Evolutionary conservation across 192 early-diverging fungal species (phyloP).

Genomic region (Podila verticillata): DNA sequence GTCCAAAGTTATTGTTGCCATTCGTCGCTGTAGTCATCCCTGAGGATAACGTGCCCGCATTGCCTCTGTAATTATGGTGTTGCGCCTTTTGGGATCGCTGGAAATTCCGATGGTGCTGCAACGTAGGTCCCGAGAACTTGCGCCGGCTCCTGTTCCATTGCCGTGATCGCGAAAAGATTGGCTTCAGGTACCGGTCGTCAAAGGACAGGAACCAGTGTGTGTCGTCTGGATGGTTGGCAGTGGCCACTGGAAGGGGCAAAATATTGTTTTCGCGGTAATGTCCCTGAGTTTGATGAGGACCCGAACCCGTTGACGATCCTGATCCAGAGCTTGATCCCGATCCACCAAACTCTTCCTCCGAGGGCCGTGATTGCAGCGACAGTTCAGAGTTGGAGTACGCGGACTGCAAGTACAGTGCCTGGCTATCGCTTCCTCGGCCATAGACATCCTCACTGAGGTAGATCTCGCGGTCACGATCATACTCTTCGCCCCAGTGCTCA

Average conservation of each 20-base stretch:
- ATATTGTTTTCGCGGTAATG: slow-evolving; percentile 31
- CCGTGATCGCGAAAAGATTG: slow-evolving; percentile 71
- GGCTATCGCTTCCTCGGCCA: slow-evolving; percentile 23
- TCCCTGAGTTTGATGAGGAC: neutral
- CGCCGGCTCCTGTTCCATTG: slow-evolving; percentile 45
- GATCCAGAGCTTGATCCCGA: slow-evolving; percentile 34
- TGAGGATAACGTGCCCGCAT: slow-evolving; percentile 4
- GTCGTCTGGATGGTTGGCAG: slow-evolving; percentile 55
- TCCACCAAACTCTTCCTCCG: slow-evolving; percentile 45
- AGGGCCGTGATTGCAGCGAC: slow-evolving; percentile 43
- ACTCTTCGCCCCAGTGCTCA: slow-evolving; percentile 19
- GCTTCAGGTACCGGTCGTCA: slow-evolving; percentile 83
- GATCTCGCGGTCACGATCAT: slow-evolving; percentile 38
- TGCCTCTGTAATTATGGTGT: neutral
- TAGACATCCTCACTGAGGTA: slow-evolving; percentile 27
- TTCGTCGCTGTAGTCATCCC: slow-evolving; percentile 43
- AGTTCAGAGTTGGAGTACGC: slow-evolving; percentile 44
- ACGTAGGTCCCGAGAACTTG: slow-evolving; percentile 31
- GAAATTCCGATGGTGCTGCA: slow-evolving; percentile 30
- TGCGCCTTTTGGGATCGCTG: slow-evolving; percentile 4
- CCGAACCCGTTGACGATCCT: slow-evolving; percentile 36
- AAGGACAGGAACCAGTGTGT: slow-evolving; percentile 88
- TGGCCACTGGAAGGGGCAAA: slow-evolving; percentile 21
- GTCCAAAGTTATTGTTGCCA: slow-evolving; percentile 1
- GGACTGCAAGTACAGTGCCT: slow-evolving; percentile 33